Evolutionary conservation across 2,329 filamentous ascomycete genomes (phyloP).

Genomic region (Aspergillus sojae): DNA sequence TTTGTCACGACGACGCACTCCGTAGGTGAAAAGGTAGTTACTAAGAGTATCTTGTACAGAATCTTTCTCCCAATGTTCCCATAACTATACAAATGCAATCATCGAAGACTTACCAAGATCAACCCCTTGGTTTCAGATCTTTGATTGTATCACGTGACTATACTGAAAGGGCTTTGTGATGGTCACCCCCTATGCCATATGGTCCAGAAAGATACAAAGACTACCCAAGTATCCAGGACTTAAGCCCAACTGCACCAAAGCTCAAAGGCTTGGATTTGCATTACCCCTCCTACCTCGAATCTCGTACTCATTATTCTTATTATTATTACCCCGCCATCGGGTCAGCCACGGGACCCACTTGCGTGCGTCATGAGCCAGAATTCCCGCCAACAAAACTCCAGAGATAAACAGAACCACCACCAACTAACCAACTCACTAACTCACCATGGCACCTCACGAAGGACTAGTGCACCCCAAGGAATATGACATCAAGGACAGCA

Average conservation of each 20-base stretch:
- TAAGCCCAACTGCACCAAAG: fast-evolving
- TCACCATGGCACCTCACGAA: constrained; percentile 61
- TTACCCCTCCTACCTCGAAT: background rate
- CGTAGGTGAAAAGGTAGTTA: too few relatives aligned
- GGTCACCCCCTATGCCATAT: too few relatives aligned
- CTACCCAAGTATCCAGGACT: too few relatives aligned
- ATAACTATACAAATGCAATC: too few relatives aligned
- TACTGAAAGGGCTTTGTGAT: too few relatives aligned
- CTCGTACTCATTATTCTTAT: too few relatives aligned
- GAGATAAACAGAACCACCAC: background rate
- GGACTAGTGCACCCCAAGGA: constrained; percentile 65
- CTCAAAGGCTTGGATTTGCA: background rate
- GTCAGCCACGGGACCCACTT: background rate
- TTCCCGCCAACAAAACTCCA: background rate
- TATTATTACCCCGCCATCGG: background rate
- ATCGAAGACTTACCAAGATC: too few relatives aligned
- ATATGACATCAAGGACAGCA: constrained; percentile 70
- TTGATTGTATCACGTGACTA: too few relatives aligned
- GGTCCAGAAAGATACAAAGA: too few relatives aligned
- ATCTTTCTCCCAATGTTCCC: too few relatives aligned
- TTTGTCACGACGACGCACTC: too few relatives aligned
- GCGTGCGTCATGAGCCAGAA: background rate
- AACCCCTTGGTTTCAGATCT: background rate
- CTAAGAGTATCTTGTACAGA: too few relatives aligned
- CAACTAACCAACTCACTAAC: background rate